A percentile compares a stretch with the other conserved stretches of the same genome.
These are phyloP conservation scores for Hyaloscypha variabilis DNA, from an alignment of 495 filamentous ascomycete species.

Conservation along the genomic window DNA sequence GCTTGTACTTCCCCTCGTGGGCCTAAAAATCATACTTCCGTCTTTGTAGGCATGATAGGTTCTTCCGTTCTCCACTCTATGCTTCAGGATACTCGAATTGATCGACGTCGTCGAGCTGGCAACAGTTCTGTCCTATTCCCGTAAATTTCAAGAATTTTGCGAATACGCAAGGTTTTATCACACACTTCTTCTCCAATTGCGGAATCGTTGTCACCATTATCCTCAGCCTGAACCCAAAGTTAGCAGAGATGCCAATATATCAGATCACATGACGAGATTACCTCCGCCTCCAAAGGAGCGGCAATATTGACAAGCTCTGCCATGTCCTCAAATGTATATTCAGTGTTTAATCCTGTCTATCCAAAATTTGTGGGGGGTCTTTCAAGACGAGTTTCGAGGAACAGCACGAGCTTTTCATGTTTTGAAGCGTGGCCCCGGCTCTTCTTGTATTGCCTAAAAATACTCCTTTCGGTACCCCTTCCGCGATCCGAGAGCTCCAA, in stretches of 20 bases:
- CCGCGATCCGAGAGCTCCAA: too few species aligned
- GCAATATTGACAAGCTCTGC: not conserved
- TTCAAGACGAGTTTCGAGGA: too few species aligned
- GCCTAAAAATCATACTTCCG: slow-evolving; percentile 34
- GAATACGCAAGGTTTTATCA: not conserved
- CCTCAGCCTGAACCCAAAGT: not conserved
- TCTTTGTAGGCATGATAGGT: slow-evolving; percentile 48
- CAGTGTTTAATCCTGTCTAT: too few species aligned
- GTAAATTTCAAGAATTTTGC: not conserved
- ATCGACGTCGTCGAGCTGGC: slow-evolving; percentile 34
- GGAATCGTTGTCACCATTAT: not conserved
- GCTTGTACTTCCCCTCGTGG: slow-evolving; percentile 5
- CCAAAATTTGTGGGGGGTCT: too few species aligned
- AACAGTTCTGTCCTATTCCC: not conserved
- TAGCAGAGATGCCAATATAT: not conserved
- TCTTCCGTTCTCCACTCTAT: slow-evolving; percentile 44
- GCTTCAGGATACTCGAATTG: slow-evolving; percentile 38
- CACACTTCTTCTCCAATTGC: not conserved
- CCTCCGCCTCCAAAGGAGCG: not conserved
- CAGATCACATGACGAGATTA: not conserved
- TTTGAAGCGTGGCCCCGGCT: too few species aligned
- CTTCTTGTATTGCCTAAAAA: too few species aligned
- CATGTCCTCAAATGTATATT: not conserved
- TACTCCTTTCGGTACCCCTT: too few species aligned
- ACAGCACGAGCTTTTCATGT: too few species aligned